phyloP scores from a whole-genome alignment of 1,284 basidiomycete genomes.

The Schizopora paradoxa region DNA sequence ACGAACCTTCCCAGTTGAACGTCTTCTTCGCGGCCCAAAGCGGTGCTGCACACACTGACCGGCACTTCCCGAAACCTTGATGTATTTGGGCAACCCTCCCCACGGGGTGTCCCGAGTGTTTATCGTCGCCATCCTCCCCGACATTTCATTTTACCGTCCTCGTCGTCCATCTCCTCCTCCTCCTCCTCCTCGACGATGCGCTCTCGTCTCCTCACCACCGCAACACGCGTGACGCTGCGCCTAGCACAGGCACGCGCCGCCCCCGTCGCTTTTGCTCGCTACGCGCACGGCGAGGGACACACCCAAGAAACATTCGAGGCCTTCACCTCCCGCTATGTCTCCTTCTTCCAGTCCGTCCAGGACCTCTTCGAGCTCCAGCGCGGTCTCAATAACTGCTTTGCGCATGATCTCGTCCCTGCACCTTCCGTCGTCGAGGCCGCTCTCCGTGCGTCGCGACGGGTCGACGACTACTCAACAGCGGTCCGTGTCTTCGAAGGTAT shows the following conservation, averaged over 20 bases:
- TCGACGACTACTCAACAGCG: constrained; percentile 96
- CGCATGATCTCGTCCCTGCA: constrained; percentile 95
- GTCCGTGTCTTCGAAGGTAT: constrained; percentile 93
- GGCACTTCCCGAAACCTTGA: neutral
- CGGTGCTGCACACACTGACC: neutral
- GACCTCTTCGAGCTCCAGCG: constrained; percentile 98
- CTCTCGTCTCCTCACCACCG: constrained; percentile 10
- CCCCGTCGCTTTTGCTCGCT: constrained; percentile 7
- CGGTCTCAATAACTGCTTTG: constrained; percentile 98
- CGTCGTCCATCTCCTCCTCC: neutral
- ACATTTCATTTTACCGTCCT: neutral
- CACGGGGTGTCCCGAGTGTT: no score
- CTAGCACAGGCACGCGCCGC: neutral
- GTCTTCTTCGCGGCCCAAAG: no score
- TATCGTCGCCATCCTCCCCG: no score
- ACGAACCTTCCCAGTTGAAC: no score
- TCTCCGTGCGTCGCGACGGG: constrained; percentile 82
- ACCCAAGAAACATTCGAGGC: constrained; percentile 90
- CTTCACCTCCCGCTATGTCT: constrained; percentile 90
- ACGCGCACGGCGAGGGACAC: constrained; percentile 33
- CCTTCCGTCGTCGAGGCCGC: constrained; percentile 88
- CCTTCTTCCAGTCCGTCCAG: constrained; percentile 88
- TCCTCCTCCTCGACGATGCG: constrained; percentile 7
- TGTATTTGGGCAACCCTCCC: no score
- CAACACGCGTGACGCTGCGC: constrained; percentile 15